A percentile compares a stretch with the other conserved stretches of the same genome.
These are phyloP conservation scores for Desmodesmus armatus DNA, from an alignment of 139 green algal genomes.

Conservation along the genomic window DNA sequence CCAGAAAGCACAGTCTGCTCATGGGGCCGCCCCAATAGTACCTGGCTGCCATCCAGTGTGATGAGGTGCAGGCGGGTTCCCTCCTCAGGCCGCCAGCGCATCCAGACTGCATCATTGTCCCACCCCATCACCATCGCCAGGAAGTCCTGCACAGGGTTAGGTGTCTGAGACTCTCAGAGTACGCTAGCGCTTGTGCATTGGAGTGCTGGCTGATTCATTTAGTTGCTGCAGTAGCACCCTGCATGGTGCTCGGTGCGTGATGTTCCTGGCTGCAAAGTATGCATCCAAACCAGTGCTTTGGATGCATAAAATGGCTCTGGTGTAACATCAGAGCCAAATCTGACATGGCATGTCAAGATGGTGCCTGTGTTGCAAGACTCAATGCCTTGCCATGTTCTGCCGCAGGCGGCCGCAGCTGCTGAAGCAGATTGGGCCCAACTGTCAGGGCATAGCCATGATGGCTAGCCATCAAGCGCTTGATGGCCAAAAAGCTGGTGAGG, in stretches of 20 bases:
- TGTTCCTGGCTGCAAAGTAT: no score
- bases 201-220: no score
- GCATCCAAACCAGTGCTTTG: not conserved
- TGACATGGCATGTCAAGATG: not conserved
- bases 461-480: not conserved
- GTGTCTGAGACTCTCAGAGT: no score
- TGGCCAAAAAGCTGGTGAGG: not conserved
- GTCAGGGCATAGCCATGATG: not conserved
- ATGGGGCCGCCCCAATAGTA: not conserved
- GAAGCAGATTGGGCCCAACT: not conserved
- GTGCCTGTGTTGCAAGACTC: not conserved
- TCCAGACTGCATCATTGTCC: constrained; percentile 40
- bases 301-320: no score
- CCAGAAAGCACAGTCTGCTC: not conserved
- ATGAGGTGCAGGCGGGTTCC: not conserved
- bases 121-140: constrained; percentile 3
- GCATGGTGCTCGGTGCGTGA: no score
- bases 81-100: constrained; percentile 22
- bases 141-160: no score
- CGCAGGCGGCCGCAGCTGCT: constrained; percentile 3
- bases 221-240: not conserved
- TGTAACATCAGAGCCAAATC: no score
- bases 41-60: constrained; percentile 37
- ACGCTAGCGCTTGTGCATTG: no score
- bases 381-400: not conserved